phyloP scores from a whole-genome alignment of 2,329 filamentous ascomycete genomes.

The Colletotrichum gloeosporioides region DNA sequence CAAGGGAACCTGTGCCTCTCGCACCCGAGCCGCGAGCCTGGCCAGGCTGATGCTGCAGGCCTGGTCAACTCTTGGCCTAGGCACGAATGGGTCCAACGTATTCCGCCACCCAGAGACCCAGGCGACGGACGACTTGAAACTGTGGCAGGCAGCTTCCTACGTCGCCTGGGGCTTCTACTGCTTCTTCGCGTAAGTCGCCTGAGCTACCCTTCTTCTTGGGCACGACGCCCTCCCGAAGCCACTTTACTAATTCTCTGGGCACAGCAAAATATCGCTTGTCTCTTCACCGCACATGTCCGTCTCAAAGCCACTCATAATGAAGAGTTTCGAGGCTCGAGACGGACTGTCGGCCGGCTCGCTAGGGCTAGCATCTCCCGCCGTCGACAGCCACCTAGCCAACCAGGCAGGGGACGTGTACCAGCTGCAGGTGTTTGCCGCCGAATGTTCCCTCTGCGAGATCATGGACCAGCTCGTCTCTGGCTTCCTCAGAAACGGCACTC shows the following conservation, averaged over 20 bases:
- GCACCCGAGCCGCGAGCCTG: background rate
- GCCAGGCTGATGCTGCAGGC: background rate
- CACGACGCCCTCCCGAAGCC: too few species aligned
- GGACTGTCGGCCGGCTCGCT: background rate
- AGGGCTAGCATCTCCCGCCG: background rate
- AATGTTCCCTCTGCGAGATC: slow-evolving; percentile 12
- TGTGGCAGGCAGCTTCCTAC: slow-evolving; percentile 13
- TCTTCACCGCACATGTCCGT: background rate
- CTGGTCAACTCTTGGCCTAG: background rate
- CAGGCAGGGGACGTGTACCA: background rate
- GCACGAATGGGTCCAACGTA: background rate
- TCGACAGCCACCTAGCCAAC: background rate
- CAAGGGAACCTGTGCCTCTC: background rate
- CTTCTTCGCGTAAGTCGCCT: slow-evolving; percentile 24
- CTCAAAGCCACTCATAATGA: background rate
- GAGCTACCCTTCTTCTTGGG: too few species aligned
- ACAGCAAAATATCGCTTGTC: background rate
- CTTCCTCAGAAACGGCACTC: background rate
- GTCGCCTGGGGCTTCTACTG: slow-evolving; percentile 28
- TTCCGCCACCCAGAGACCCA: background rate
- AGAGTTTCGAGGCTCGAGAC: background rate
- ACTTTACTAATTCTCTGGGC: background rate
- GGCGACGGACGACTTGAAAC: background rate
- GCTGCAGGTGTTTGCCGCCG: background rate
- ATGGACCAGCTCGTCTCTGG: background rate